Percentiles rank a stretch among this genome's conserved stretches.
phyloP scores from a whole-genome alignment of 805 yeast species.

The Saturnispora sanitii region DNA sequence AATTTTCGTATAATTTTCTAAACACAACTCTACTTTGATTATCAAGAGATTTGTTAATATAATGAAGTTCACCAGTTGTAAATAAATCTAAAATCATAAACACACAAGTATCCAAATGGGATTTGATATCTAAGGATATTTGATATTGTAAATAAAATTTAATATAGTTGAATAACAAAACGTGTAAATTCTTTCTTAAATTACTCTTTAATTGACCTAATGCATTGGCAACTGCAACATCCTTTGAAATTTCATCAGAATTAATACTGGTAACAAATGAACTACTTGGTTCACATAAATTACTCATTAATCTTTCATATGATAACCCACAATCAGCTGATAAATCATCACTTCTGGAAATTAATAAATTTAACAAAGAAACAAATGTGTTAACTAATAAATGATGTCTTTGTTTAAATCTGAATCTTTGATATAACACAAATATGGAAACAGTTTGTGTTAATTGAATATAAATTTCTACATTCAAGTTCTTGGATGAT shows the following conservation, averaged over 20 bases:
- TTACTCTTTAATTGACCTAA: conserved; percentile 46
- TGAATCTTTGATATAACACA: conserved; percentile 57
- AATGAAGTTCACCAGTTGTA: conserved; percentile 53
- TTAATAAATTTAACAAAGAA: conserved; percentile 40
- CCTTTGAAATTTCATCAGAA: conserved; percentile 12
- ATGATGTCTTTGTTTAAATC: conserved; percentile 67
- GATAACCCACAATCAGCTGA: conserved; percentile 33
- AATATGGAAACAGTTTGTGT: conserved; percentile 49
- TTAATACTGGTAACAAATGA: conserved; percentile 13
- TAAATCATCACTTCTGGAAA: conserved; percentile 17
- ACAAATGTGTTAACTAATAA: conserved; percentile 41
- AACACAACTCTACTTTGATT: conserved; percentile 57
- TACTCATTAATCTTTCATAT: conserved; percentile 48
- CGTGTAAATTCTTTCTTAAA: conserved; percentile 54
- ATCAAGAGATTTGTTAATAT: conserved; percentile 59
- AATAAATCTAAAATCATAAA: conserved; percentile 59
- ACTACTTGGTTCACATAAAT: conserved; percentile 64
- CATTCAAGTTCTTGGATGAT: not conserved
- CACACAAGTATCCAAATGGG: conserved; percentile 43
- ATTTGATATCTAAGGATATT: conserved; percentile 37
- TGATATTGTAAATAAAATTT: conserved; percentile 40
- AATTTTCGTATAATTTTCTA: conserved; percentile 59
- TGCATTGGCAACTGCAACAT: conserved; percentile 39
- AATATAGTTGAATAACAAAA: conserved; percentile 50
- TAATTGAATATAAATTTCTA: conserved; percentile 25